These are phyloP conservation scores for Coprinellus micaceus DNA, from an alignment of 768 basidiomycete species.

Conservation along the genomic window DNA sequence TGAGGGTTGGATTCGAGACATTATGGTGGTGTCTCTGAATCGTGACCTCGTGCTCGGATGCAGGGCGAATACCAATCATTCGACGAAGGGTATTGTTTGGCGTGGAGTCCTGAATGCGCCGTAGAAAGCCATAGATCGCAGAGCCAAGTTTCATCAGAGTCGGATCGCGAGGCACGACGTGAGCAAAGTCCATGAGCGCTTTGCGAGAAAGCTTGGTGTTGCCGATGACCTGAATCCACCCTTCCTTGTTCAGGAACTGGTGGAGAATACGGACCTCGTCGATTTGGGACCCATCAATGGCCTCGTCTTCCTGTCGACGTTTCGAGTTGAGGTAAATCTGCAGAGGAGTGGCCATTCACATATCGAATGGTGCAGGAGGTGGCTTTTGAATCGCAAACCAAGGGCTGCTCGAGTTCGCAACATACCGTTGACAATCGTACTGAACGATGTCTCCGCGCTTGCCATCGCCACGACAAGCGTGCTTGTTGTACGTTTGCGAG, in stretches of 20 bases:
- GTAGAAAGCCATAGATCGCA: not conserved
- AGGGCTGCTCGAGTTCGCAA: not conserved
- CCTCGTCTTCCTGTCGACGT: not conserved
- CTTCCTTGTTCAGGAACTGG: slow-evolving; percentile 9
- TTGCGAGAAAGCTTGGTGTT: not conserved
- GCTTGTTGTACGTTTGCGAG: not conserved
- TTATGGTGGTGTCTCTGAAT: slow-evolving; percentile 1
- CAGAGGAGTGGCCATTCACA: not conserved
- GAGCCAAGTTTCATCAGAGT: not conserved
- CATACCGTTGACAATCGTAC: slow-evolving; percentile 1
- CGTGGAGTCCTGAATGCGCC: not conserved
- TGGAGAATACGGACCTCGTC: slow-evolving; percentile 6
- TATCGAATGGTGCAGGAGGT: not conserved
- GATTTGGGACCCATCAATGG: not conserved
- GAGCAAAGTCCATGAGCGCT: not conserved
- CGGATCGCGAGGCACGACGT: not conserved
- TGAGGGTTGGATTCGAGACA: not conserved
- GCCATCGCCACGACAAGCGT: not conserved
- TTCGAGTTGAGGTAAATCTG: not conserved
- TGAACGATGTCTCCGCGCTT: no score
- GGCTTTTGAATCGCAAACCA: slow-evolving; percentile 1
- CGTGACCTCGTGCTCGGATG: slow-evolving; percentile 4
- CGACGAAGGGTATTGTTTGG: slow-evolving; percentile 6
- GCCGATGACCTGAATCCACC: slow-evolving; percentile 5
- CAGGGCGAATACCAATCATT: slow-evolving; percentile 11